Percentiles rank a stretch among this genome's conserved stretches.
Evolutionary conservation across 2,329 filamentous ascomycete species (phyloP).

Genomic region (Aspergillus thermomutatus): DNA sequence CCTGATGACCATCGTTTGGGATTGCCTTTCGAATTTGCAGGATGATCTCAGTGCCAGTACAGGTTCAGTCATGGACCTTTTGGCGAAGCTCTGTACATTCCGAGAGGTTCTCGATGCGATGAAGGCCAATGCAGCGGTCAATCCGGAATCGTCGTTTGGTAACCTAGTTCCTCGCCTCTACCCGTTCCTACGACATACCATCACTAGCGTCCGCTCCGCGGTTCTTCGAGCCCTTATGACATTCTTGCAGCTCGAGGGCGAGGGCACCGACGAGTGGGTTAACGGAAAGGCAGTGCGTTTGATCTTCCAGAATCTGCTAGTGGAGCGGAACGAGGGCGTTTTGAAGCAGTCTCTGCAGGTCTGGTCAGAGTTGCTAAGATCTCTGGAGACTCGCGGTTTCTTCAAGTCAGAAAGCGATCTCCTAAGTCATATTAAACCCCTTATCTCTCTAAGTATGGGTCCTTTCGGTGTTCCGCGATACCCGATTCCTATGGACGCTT

Average conservation of each 20-base stretch:
- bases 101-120: conserved; percentile 89
- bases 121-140: conserved; percentile 80
- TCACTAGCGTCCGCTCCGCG: conserved; percentile 89
- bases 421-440: conserved; percentile 68
- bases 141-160: conserved; percentile 85
- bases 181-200: conserved; percentile 93
- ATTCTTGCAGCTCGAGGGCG: conserved; percentile 81
- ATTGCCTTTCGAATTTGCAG: conserved; percentile 92
- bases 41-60: conserved; percentile 97
- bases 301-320: conserved; percentile 90
- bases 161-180: conserved; percentile 90
- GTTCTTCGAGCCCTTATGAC: conserved; percentile 90
- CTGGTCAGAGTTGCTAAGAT: conserved; percentile 74
- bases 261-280: conserved; percentile 82
- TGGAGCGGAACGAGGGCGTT: conserved; percentile 83
- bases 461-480: conserved; percentile 89
- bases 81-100: conserved; percentile 94
- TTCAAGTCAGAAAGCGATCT: conserved; percentile 70
- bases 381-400: conserved; percentile 59
- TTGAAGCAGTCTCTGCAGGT: conserved; percentile 80
- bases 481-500: conserved; percentile 86
- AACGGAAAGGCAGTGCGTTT: conserved; percentile 83
- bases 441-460: conserved; percentile 80
- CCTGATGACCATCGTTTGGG: conserved; percentile 94
- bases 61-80: conserved; percentile 95